These are phyloP conservation scores for Populus euphratica DNA, from an alignment of 345 rosid genomes.

Conservation along the genomic window DNA sequence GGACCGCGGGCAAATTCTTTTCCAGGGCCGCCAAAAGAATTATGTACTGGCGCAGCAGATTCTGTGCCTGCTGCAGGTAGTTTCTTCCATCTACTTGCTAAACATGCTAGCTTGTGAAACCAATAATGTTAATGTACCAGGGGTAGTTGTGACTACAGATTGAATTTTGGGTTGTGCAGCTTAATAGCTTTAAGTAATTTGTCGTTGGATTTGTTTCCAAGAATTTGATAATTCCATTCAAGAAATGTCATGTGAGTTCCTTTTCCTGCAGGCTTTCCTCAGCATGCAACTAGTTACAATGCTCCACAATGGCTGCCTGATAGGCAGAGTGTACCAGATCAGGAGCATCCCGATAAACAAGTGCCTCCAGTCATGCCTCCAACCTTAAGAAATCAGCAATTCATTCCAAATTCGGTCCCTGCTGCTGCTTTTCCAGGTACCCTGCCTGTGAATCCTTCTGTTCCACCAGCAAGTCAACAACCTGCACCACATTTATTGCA, in stretches of 20 bases:
- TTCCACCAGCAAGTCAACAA: slow-evolving; percentile 45
- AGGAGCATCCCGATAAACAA: slow-evolving; percentile 53
- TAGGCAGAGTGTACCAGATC: slow-evolving; percentile 44
- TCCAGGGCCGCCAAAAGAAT: slow-evolving; percentile 52
- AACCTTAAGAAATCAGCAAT: slow-evolving; percentile 52
- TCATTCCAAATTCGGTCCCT: slow-evolving; percentile 55
- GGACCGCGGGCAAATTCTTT: slow-evolving; percentile 56
- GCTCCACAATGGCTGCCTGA: slow-evolving; percentile 60
- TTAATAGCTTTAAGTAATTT: neutral
- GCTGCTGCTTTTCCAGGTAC: slow-evolving; percentile 59
- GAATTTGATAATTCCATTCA: neutral
- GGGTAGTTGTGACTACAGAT: neutral
- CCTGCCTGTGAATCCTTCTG: slow-evolving; percentile 52
- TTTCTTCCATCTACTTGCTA: neutral
- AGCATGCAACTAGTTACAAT: slow-evolving; percentile 31
- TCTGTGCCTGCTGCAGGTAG: slow-evolving; percentile 37
- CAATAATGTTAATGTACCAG: neutral
- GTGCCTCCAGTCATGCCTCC: slow-evolving; percentile 31
- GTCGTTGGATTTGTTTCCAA: neutral
- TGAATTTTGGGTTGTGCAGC: neutral
- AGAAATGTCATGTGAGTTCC: neutral
- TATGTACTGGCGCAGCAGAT: slow-evolving; percentile 41
- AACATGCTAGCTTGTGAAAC: neutral
- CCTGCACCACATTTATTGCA: slow-evolving; percentile 27
- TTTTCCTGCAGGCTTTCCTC: slow-evolving; percentile 25